Conservation (phyloP, 257 asterid genomes). For the Nicotiana knightiana region DNA sequence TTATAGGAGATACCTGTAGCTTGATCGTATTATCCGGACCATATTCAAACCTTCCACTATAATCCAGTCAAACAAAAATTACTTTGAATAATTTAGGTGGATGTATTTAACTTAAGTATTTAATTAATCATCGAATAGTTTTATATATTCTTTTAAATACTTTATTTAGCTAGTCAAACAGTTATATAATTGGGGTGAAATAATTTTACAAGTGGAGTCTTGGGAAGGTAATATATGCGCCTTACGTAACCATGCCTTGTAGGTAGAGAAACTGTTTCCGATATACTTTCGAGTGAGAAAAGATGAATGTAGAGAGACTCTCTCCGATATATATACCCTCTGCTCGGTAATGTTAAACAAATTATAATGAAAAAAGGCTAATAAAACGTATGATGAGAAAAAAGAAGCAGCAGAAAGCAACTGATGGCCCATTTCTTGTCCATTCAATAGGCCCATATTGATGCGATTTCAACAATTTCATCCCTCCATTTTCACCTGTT, state of each 20-base stretch:
- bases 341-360: no score
- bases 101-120: background rate
- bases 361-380: background rate
- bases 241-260: no score
- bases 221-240: no score
- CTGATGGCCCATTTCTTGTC: constrained; percentile 2
- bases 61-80: background rate
- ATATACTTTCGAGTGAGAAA: no score
- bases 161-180: background rate
- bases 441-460: background rate
- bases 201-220: no score
- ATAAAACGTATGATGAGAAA: background rate
- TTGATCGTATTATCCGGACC: background rate
- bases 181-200: background rate
- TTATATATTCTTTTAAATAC: background rate
- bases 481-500: background rate
- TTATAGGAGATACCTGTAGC: no score
- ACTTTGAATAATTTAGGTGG: background rate
- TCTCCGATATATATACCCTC: no score
- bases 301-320: no score
- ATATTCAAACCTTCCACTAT: background rate
- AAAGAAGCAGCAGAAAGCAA: background rate
- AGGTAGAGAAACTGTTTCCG: no score
- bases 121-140: background rate
- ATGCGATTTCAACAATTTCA: background rate